Conservation (phyloP, 257 asterid genomes). For the Schizonepeta tenuifolia region DNA sequence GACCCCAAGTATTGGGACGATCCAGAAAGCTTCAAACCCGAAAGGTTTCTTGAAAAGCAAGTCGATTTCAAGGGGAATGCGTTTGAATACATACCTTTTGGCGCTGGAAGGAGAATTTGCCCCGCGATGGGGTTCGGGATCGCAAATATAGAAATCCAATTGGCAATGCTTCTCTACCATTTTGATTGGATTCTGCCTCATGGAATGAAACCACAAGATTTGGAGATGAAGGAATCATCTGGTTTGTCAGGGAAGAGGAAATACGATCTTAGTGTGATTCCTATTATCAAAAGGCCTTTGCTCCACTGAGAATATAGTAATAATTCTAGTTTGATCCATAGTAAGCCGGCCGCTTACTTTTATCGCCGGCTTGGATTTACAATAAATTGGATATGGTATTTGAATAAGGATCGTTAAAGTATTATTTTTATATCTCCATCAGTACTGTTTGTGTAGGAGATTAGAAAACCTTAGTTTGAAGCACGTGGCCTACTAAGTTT, state of each 20-base stretch:
- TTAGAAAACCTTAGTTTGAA: too few species aligned
- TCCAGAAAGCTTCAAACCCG: slow-evolving; percentile 26
- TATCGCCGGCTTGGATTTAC: too few species aligned
- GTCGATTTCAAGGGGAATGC: slow-evolving; percentile 17
- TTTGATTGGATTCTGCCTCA: slow-evolving; percentile 36
- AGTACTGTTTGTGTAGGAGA: too few species aligned
- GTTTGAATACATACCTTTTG: slow-evolving; percentile 29
- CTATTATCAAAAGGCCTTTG: slow-evolving; percentile 20
- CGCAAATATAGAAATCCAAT: slow-evolving; percentile 17
- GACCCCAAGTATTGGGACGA: slow-evolving; percentile 36
- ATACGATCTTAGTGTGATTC: neutral
- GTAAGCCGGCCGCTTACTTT: too few species aligned
- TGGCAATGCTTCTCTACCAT: slow-evolving; percentile 37
- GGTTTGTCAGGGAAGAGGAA: slow-evolving; percentile 25
- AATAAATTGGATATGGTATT: too few species aligned
- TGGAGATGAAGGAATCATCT: slow-evolving; percentile 29
- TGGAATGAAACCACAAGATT: slow-evolving; percentile 29
- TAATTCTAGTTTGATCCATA: too few species aligned
- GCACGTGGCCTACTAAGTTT: too few species aligned
- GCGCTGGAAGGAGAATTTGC: slow-evolving; percentile 42
- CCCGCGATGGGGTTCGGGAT: slow-evolving; percentile 27
- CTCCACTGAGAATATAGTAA: neutral
- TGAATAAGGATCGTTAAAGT: too few species aligned
- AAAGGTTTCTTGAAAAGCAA: slow-evolving; percentile 22
- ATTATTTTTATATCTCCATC: too few species aligned